These are phyloP conservation scores for Chrysanthemum seticuspe DNA, from an alignment of 129 eudicot species.

Conservation along the genomic window DNA sequence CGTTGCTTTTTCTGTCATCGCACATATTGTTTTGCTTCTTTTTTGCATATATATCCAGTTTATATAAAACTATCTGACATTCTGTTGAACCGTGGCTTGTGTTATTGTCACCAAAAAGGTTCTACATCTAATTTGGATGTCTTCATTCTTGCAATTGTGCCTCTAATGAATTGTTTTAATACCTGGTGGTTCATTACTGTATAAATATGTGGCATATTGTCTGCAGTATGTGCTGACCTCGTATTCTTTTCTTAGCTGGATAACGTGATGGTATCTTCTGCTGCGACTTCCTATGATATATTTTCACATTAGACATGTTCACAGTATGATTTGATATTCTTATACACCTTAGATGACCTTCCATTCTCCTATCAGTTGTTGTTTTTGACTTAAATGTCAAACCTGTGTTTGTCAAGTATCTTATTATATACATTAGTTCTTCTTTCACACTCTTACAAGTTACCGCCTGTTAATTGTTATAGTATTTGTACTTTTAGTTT, in stretches of 20 bases:
- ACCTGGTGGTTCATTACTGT: background rate
- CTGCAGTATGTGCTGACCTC: background rate
- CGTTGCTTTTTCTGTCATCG: background rate
- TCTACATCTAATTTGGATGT: background rate
- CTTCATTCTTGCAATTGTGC: slow-evolving; percentile 4
- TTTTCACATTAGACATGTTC: too few relatives aligned
- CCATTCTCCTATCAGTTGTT: too few relatives aligned
- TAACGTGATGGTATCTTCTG: background rate
- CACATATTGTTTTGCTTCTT: background rate
- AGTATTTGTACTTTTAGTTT: too few relatives aligned
- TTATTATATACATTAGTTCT: background rate
- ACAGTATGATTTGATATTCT: too few relatives aligned
- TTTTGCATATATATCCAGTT: background rate
- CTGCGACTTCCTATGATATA: too few relatives aligned
- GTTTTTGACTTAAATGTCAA: background rate
- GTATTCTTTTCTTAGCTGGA: slow-evolving; percentile 3
- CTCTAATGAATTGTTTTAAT: background rate
- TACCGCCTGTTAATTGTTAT: background rate
- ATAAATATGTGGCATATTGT: slow-evolving; percentile 13
- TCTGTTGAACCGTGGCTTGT: background rate
- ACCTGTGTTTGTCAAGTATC: background rate
- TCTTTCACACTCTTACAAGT: too few relatives aligned
- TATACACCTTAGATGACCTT: too few relatives aligned
- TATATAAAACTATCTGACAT: background rate
- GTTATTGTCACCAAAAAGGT: background rate